Percentiles rank a stretch among this genome's conserved stretches.
These are phyloP conservation scores for Lentinula detonsa DNA, from an alignment of 768 basidiomycete species.

Conservation along the genomic window DNA sequence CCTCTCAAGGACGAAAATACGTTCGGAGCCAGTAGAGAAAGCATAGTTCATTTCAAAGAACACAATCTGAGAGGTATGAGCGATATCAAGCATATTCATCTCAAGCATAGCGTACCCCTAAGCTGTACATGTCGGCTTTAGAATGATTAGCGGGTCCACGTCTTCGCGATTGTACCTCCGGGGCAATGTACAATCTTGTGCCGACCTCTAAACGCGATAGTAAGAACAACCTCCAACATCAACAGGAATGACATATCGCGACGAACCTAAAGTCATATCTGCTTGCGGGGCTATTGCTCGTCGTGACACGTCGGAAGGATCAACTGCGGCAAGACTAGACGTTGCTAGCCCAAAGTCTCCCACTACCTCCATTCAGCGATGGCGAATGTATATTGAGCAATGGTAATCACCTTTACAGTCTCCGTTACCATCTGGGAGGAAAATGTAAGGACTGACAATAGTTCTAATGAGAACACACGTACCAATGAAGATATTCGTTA, in stretches of 20 bases:
- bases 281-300: constrained; percentile 38
- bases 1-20: constrained; percentile 77
- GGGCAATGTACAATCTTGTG: constrained; percentile 88
- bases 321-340: constrained; percentile 71
- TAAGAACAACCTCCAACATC: background rate
- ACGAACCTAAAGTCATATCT: constrained; percentile 71
- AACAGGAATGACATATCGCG: background rate
- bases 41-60: constrained; percentile 96
- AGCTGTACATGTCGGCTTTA: constrained; percentile 93
- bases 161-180: constrained; percentile 68
- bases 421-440: constrained; percentile 60
- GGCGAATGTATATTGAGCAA: background rate
- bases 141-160: constrained; percentile 65
- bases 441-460: background rate
- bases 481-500: constrained; percentile 94
- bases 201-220: constrained; percentile 60
- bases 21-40: constrained; percentile 78
- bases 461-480: constrained; percentile 12
- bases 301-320: constrained; percentile 60
- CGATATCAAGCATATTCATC: background rate
- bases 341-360: constrained; percentile 94
- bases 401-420: constrained; percentile 53
- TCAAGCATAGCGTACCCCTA: constrained; percentile 55
- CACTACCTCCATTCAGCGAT: constrained; percentile 34
- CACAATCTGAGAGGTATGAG: constrained; percentile 55